A percentile compares a stretch with the other conserved stretches of the same genome.
Evolutionary conservation across 2,329 filamentous ascomycete genomes (phyloP).

Genomic region (Paraconiothyrium sp.): DNA sequence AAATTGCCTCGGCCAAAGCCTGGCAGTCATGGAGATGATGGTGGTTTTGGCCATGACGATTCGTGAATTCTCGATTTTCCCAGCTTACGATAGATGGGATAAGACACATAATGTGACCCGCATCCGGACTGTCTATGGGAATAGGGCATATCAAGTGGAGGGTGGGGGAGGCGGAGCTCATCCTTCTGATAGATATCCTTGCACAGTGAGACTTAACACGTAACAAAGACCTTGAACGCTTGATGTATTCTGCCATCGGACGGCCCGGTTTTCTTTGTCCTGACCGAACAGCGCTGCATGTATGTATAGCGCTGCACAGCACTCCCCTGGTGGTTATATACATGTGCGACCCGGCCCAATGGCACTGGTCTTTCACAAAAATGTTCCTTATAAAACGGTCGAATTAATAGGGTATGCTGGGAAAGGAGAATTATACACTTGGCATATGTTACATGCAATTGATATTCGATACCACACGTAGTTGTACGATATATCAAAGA

Average conservation of each 20-base stretch:
- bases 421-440: not conserved
- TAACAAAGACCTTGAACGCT: too few species aligned
- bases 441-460: slow-evolving; percentile 2
- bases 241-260: too few species aligned
- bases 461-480: not conserved
- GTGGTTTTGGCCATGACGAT: not conserved
- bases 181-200: slow-evolving; percentile 15
- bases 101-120: not conserved
- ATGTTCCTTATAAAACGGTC: not conserved
- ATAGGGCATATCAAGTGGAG: slow-evolving; percentile 13
- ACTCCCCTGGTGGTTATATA: too few species aligned
- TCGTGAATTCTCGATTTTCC: not conserved
- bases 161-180: slow-evolving; percentile 5
- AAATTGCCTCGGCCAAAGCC: slow-evolving; percentile 35
- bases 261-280: too few species aligned
- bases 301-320: too few species aligned
- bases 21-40: slow-evolving; percentile 30
- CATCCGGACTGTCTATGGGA: not conserved
- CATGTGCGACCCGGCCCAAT: too few species aligned
- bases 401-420: not conserved
- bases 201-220: not conserved
- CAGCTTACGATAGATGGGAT: slow-evolving; percentile 13
- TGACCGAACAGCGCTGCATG: too few species aligned
- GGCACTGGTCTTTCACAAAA: too few species aligned
- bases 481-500: slow-evolving; percentile 4